phyloP scores from a whole-genome alignment of 306 rosid genomes.

The Mimosa bimucronata region DNA sequence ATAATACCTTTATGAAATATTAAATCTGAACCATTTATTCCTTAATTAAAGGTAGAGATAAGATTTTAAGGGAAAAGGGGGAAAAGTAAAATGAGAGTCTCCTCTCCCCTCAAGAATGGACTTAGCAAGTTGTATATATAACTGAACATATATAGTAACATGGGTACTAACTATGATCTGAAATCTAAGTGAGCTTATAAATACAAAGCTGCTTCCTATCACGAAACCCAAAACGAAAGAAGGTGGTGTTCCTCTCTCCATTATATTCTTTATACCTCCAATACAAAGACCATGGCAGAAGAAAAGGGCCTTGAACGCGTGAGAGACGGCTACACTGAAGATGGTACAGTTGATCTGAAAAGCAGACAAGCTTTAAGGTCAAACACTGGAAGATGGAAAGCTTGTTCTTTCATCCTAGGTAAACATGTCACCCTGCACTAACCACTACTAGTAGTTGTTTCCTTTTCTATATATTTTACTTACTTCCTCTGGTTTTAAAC shows the following conservation, averaged over 20 bases:
- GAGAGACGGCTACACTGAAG: conserved; percentile 44
- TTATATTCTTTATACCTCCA: neutral
- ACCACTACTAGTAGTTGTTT: neutral
- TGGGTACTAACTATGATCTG: neutral
- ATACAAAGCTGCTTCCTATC: neutral
- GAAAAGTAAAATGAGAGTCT: no score
- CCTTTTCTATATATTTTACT: neutral
- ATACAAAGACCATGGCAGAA: conserved; percentile 37
- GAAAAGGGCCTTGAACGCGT: conserved; percentile 31
- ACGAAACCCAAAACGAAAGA: neutral
- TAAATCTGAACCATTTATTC: no score
- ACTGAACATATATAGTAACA: no score
- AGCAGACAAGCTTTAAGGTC: conserved; percentile 51
- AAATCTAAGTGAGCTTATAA: neutral
- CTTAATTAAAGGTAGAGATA: no score
- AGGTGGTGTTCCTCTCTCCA: neutral
- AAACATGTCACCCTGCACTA: neutral
- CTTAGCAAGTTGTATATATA: no score
- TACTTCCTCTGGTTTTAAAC: neutral
- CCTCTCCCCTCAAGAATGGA: no score
- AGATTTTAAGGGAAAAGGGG: no score
- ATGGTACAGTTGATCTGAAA: conserved; percentile 45
- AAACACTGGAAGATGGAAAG: conserved; percentile 47
- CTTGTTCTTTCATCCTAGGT: conserved; percentile 51
- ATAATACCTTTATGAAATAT: no score